Evolutionary conservation across 2,329 filamentous ascomycete species (phyloP).

Genomic region (Polytolypa hystricis): DNA sequence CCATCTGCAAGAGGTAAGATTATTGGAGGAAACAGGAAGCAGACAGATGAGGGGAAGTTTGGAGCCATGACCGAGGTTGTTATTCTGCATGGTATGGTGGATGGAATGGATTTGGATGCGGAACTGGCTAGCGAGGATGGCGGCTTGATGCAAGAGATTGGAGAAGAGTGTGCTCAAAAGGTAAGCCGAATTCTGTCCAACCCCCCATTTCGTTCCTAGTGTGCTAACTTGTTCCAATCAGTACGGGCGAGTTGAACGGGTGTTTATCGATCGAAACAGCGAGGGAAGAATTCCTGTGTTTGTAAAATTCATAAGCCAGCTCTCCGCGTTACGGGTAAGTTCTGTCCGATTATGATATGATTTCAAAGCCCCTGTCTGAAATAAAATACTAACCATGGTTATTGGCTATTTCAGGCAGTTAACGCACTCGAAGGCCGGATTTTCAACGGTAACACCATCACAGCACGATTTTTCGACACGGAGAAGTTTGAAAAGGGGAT

Average conservation of each 20-base stretch:
- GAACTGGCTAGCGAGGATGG: constrained; percentile 58
- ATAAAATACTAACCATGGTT: constrained; percentile 4
- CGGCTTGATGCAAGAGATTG: constrained; percentile 80
- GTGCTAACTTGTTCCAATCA: constrained; percentile 22
- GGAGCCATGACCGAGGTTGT: constrained; percentile 72
- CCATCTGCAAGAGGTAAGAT: constrained; percentile 66
- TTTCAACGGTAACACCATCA: constrained; percentile 78
- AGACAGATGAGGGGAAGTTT: constrained; percentile 45
- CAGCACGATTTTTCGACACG: constrained; percentile 68
- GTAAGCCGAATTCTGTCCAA: constrained; percentile 24
- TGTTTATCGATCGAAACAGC: constrained; percentile 58
- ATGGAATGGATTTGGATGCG: constrained; percentile 67
- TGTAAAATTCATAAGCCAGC: constrained; percentile 78
- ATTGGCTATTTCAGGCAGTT: constrained; percentile 52
- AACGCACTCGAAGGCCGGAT: constrained; percentile 78
- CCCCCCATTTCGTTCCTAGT: constrained; percentile 1
- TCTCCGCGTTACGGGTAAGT: constrained; percentile 74
- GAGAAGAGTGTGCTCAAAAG: constrained; percentile 81
- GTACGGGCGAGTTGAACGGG: constrained; percentile 73
- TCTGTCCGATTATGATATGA: neutral
- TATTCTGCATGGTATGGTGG: constrained; percentile 72
- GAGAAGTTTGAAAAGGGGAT: constrained; percentile 69
- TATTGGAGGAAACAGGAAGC: constrained; percentile 58
- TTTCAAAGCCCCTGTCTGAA: neutral
- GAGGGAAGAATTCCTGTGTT: constrained; percentile 57